Evolutionary conservation across 1,284 basidiomycete species (phyloP).

Genomic region (Sanghuangporus sanghuang): DNA sequence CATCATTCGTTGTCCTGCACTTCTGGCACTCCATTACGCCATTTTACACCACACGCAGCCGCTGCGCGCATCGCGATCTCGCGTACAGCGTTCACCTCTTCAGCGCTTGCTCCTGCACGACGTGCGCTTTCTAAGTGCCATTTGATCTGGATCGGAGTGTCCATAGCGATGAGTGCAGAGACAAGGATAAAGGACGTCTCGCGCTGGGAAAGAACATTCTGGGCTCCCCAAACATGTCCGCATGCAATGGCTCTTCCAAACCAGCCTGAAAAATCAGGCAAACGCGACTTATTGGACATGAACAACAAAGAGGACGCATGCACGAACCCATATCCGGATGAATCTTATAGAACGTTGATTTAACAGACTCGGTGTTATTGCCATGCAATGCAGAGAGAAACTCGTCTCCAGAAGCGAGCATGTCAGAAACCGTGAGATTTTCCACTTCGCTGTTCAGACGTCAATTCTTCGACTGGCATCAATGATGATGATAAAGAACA

Average conservation of each 20-base stretch:
- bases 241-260: slow-evolving; percentile 25
- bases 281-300: background rate
- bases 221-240: slow-evolving; percentile 26
- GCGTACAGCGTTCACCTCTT: slow-evolving; percentile 10
- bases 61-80: slow-evolving; percentile 13
- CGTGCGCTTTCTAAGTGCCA: slow-evolving; percentile 27
- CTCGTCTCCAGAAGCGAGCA: slow-evolving; percentile 7
- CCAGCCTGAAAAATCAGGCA: background rate
- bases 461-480: too few species aligned
- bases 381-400: slow-evolving; percentile 18
- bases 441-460: slow-evolving; percentile 11
- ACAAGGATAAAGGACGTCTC: slow-evolving; percentile 33
- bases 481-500: too few species aligned
- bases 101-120: slow-evolving; percentile 9
- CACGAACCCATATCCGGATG: slow-evolving; percentile 19
- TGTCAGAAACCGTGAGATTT: slow-evolving; percentile 5
- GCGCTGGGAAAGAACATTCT: slow-evolving; percentile 22
- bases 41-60: slow-evolving; percentile 8
- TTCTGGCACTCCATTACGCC: slow-evolving; percentile 15
- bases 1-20: slow-evolving; percentile 2
- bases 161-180: slow-evolving; percentile 29
- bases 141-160: slow-evolving; percentile 28
- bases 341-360: slow-evolving; percentile 20
- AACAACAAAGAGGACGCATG: background rate
- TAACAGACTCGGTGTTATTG: slow-evolving; percentile 12